Conservation (phyloP, 345 rosid species). For the Arabis alpina region DNA sequence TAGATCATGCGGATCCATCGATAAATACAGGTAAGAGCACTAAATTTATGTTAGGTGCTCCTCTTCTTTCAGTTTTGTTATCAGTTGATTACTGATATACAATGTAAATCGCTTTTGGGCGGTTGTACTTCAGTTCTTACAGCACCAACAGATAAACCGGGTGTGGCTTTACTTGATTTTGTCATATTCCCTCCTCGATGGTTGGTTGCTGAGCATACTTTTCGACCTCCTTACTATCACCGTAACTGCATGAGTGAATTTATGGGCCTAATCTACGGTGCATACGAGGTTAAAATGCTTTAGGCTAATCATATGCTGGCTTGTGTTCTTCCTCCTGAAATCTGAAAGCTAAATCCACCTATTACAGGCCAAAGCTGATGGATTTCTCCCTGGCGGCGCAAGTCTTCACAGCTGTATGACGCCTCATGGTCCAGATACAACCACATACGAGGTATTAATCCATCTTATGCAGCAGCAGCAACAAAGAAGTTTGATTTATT, state of each 20-base stretch:
- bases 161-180: slow-evolving; percentile 94
- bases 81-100: neutral
- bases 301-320: neutral
- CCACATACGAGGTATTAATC: slow-evolving; percentile 73
- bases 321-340: slow-evolving; percentile 2
- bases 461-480: slow-evolving; percentile 5
- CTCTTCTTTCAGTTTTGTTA: neutral
- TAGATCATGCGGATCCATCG: slow-evolving; percentile 94
- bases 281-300: slow-evolving; percentile 78
- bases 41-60: neutral
- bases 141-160: slow-evolving; percentile 96
- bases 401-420: slow-evolving; percentile 99
- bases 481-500: slow-evolving; percentile 19
- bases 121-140: slow-evolving; percentile 70
- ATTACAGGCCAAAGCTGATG: slow-evolving; percentile 92
- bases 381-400: slow-evolving; percentile 91
- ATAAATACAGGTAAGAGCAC: slow-evolving; percentile 72
- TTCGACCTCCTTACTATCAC: slow-evolving; percentile 94
- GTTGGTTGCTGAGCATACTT: slow-evolving; percentile 97
- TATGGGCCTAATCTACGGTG: slow-evolving; percentile 92
- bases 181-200: slow-evolving; percentile 96
- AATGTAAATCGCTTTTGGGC: slow-evolving; percentile 22
- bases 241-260: slow-evolving; percentile 99
- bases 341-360: slow-evolving; percentile 11
- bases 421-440: slow-evolving; percentile 98